A percentile compares a stretch with the other conserved stretches of the same genome.
Evolutionary conservation across 257 asterid species (phyloP).

Genomic region (Verbena officinalis): DNA sequence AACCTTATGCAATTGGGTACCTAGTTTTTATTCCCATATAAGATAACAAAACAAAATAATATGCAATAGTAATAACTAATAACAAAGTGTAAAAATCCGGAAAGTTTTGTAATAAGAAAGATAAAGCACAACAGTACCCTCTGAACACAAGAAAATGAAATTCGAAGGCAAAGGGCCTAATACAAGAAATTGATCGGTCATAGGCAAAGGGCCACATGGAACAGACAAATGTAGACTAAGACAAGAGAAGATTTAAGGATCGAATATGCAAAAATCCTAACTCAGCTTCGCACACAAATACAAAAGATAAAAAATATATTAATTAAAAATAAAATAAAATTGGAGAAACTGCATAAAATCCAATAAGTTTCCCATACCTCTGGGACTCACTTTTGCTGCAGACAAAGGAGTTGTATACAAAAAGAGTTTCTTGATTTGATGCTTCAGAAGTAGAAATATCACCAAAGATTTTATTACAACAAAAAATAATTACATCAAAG

Average conservation of each 20-base stretch:
- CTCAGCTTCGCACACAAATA: constrained; percentile 25
- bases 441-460: constrained; percentile 8
- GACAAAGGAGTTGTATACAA: constrained; percentile 30
- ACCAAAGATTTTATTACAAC: not conserved
- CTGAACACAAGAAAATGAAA: no score
- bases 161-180: not conserved
- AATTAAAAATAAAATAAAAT: not conserved
- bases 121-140: no score
- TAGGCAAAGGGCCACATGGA: constrained; percentile 1
- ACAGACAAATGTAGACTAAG: constrained; percentile 5
- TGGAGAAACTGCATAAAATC: not conserved
- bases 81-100: no score
- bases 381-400: constrained; percentile 25
- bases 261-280: constrained; percentile 34
- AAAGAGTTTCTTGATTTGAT: constrained; percentile 39
- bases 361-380: constrained; percentile 1
- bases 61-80: no score
- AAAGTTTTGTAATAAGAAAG: no score
- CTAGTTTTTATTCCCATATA: not conserved
- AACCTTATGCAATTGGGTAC: not conserved
- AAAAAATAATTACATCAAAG: not conserved
- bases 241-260: constrained; percentile 27
- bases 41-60: no score
- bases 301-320: no score
- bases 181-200: no score